phyloP scores from a whole-genome alignment of 148 eudicot species.

The Suaeda aralocaspica region DNA sequence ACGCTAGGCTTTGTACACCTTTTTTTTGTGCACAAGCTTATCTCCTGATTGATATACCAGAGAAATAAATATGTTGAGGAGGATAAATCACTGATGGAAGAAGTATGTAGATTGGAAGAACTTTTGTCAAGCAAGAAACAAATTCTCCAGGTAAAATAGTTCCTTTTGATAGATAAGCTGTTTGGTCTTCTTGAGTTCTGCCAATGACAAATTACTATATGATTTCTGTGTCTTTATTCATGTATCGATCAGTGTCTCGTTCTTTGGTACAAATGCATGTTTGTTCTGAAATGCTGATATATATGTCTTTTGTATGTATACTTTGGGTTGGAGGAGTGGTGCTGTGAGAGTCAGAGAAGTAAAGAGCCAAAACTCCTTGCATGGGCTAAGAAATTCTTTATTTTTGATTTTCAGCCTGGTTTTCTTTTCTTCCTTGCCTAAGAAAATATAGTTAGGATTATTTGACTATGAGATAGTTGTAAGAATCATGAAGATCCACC shows the following conservation, averaged over 20 bases:
- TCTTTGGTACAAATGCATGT: neutral
- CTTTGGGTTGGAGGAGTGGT: neutral
- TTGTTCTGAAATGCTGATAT: neutral
- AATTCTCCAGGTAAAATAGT: conserved; percentile 65
- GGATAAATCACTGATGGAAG: conserved; percentile 58
- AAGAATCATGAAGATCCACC: neutral
- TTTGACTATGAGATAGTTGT: neutral
- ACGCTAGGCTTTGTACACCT: neutral
- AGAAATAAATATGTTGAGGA: conserved; percentile 80
- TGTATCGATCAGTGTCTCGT: neutral
- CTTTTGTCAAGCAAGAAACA: conserved; percentile 76
- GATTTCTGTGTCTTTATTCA: neutral
- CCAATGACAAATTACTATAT: neutral
- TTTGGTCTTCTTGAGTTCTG: neutral
- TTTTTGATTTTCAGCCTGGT: neutral
- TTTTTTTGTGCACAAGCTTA: neutral
- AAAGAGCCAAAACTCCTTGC: neutral
- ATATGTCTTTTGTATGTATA: neutral
- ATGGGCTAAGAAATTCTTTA: neutral
- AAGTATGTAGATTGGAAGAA: conserved; percentile 70
- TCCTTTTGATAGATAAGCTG: neutral
- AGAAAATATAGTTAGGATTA: neutral
- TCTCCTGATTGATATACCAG: conserved; percentile 31
- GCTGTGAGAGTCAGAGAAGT: neutral
- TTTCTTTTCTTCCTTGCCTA: neutral